A percentile compares a stretch with the other conserved stretches of the same genome.
Conservation (phyloP, 192 early-diverging fungal species). For the Coemansia sp. region DNA sequence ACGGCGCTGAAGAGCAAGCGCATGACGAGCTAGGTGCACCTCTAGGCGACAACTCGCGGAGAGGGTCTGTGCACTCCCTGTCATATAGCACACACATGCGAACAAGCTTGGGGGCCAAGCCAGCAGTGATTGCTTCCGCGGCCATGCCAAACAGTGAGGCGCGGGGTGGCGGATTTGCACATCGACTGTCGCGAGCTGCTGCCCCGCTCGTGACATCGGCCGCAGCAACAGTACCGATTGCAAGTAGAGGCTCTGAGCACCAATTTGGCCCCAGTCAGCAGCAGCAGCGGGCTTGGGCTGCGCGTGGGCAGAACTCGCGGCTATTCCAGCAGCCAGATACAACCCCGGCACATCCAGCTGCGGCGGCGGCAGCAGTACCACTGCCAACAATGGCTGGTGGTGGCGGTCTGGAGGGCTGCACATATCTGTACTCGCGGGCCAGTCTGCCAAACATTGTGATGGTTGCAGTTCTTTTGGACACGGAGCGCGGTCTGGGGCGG, state of each 20-base stretch:
- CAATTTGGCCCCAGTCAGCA: constrained; percentile 8
- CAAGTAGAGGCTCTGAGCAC: constrained; percentile 4
- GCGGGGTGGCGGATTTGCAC: constrained; percentile 13
- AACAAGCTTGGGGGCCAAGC: constrained; percentile 13
- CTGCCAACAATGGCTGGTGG: constrained; percentile 10
- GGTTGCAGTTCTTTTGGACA: constrained; percentile 38
- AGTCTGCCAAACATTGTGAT: constrained; percentile 37
- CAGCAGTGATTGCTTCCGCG: neutral
- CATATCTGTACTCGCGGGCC: constrained; percentile 48
- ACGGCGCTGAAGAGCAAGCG: neutral
- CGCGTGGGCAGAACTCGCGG: constrained; percentile 3
- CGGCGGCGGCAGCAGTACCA: neutral
- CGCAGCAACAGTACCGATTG: neutral
- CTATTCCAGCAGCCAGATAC: neutral
- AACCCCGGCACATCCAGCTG: neutral
- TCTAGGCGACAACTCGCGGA: constrained; percentile 4
- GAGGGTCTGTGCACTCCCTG: constrained; percentile 32
- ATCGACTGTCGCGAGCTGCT: constrained; percentile 17
- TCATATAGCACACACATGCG: constrained; percentile 40
- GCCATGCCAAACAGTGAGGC: constrained; percentile 9
- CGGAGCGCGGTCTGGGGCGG: constrained; percentile 35
- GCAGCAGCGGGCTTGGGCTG: constrained; percentile 9
- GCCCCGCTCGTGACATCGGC: constrained; percentile 1
- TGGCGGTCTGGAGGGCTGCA: constrained; percentile 31
- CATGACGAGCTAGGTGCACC: neutral